phyloP scores from a whole-genome alignment of 2,329 filamentous ascomycete species.

The Cercospora nicotianae region DNA sequence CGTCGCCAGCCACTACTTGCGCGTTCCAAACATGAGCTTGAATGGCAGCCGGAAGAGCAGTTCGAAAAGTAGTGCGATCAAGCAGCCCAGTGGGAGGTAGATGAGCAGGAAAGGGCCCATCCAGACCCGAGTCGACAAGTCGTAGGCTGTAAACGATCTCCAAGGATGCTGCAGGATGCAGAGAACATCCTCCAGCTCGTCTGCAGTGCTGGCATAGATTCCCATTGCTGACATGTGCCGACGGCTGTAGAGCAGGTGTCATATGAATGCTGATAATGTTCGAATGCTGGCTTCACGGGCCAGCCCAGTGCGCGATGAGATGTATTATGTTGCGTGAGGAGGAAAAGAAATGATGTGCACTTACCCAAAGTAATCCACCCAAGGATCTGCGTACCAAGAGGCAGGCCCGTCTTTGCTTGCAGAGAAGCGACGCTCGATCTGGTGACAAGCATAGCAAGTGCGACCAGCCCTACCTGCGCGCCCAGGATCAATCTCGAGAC shows the following conservation, averaged over 20 bases:
- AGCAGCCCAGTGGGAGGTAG: constrained; percentile 18
- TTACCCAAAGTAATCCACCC: constrained; percentile 78
- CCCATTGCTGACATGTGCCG: constrained; percentile 11
- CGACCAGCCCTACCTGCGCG: constrained; percentile 73
- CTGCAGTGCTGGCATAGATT: constrained; percentile 14
- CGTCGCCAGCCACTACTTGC: constrained; percentile 6
- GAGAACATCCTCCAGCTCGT: constrained; percentile 21
- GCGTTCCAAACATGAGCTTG: constrained; percentile 9
- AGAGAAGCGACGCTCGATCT: constrained; percentile 80
- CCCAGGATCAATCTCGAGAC: constrained; percentile 64
- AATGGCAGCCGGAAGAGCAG: constrained; percentile 21
- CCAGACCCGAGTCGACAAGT: constrained; percentile 10
- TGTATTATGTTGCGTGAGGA: neutral
- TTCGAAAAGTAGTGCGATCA: constrained; percentile 17
- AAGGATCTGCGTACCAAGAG: constrained; percentile 80
- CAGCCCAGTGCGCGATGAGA: neutral
- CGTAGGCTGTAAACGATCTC: constrained; percentile 13
- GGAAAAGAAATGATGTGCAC: constrained; percentile 12
- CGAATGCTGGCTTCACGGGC: neutral
- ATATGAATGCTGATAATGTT: neutral
- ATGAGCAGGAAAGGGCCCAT: constrained; percentile 21
- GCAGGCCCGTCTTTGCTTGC: constrained; percentile 80
- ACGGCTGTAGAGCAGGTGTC: neutral
- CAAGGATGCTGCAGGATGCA: constrained; percentile 22
- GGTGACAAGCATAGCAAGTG: constrained; percentile 82